Percentiles rank a stretch among this genome's conserved stretches.
Conservation (phyloP, 805 yeast species). For the Ogataea trehalophila region DNA sequence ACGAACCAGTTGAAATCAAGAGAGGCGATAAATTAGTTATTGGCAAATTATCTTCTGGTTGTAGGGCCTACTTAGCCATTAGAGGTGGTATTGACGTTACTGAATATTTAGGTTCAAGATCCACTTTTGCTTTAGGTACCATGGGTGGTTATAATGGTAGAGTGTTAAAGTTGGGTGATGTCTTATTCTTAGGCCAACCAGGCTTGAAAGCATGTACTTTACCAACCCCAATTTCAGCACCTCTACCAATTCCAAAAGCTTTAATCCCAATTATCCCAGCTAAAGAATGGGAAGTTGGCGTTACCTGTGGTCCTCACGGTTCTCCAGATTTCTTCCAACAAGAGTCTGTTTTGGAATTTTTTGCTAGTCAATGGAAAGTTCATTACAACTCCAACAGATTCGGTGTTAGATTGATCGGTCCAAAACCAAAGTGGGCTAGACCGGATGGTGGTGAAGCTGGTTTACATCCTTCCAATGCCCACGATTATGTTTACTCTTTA, state of each 20-base stretch:
- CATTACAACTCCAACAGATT: slow-evolving; percentile 96
- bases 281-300: slow-evolving; percentile 79
- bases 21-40: slow-evolving; percentile 75
- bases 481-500: slow-evolving; percentile 91
- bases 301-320: slow-evolving; percentile 97
- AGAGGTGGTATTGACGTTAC: slow-evolving; percentile 94
- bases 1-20: slow-evolving; percentile 66
- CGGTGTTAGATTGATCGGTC: slow-evolving; percentile 92
- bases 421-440: slow-evolving; percentile 97
- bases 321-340: slow-evolving; percentile 88
- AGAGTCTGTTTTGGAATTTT: slow-evolving; percentile 73
- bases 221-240: slow-evolving; percentile 68
- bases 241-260: slow-evolving; percentile 49
- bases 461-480: slow-evolving; percentile 96
- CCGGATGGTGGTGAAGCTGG: slow-evolving; percentile 97
- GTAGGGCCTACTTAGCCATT: slow-evolving; percentile 85
- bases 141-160: slow-evolving; percentile 96
- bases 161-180: slow-evolving; percentile 87
- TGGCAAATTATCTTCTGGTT: slow-evolving; percentile 79
- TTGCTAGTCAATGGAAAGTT: slow-evolving; percentile 80
- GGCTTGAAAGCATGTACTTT: slow-evolving; percentile 59
- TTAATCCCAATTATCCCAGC: slow-evolving; percentile 51
- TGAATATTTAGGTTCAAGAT: slow-evolving; percentile 91
- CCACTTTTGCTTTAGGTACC: slow-evolving; percentile 90
- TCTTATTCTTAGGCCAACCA: slow-evolving; percentile 79